Evolutionary conservation across 768 basidiomycete species (phyloP), one percentile per base, ranked within the genome.

Genomic region (Suillus subluteus): DNA sequence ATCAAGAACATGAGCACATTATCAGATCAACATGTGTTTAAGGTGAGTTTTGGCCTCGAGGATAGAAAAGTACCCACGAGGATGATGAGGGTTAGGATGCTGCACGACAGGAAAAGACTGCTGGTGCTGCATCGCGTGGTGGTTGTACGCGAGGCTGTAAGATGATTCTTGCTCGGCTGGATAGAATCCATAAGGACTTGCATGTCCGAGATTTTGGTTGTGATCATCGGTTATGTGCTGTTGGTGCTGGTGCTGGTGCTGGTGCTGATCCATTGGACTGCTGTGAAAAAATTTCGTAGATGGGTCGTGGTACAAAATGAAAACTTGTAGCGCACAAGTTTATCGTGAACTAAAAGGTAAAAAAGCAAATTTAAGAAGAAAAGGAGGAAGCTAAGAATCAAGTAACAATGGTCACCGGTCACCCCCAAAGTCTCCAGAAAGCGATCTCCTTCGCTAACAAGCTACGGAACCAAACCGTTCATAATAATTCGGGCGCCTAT

Each of bases 11-110:
- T 78, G 74, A 82, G 83, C 73, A 73, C 73, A 84, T 84, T 82
- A 88, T 88, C 84, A 85, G 87, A 89, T 87, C 83, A 81, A 82
- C 86, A 89, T 83, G 87, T 79, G 85, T 81, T 79, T 74, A 62
- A 81, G 79, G 79, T 66, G 79, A 75, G 80, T 68, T 69, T 73
- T 75, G 63, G 79, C 81, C 76, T 38, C 74, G 76, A 79, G 76
- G 77, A 80, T 26, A 6, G 18, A 82, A 80, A 56, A 77, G 75
- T 75, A 91, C 90, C 84, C 89, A 89, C 91, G 91, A 82, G 90
- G 81, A 82, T 86, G 86, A 82, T 86, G 86, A 78, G 86, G 83
- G 79, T 81, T 84, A 75, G 82, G 73, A 73, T 87, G 84, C 72
- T 81, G 83, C 77, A 83, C 79, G 75, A 85, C 82, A 71, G 84